Base-by-base conservation (phyloP, 2,329 filamentous ascomycete genomes). In the Ophiocordyceps robertsii region DNA sequence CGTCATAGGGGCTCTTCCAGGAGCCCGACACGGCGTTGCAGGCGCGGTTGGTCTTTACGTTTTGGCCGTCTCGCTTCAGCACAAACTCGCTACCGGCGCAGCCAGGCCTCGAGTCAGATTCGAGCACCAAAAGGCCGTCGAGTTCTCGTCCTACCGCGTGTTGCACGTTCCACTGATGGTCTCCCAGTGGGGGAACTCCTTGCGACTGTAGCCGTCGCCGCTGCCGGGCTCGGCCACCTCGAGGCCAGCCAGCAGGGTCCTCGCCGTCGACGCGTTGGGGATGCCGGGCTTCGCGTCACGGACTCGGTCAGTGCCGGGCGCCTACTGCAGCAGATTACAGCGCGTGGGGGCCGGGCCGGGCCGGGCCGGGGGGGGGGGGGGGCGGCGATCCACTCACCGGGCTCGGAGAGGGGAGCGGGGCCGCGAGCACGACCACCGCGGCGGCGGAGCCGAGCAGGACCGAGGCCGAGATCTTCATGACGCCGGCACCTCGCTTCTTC, bases 1-100 rank as follows among this genome's bases (percentile, higher is more conserved):
- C 84, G 53, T 90, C 85, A 56, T 84, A 92, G 0, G 82, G 81
- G 31, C 75, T 80, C 35, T 58, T 61, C 85, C 86, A 92, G 0
- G 65, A 68, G 5, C 86, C 85, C 3, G 73, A 76, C 0, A 70
- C 79, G 0, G 82, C 61, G 1, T 70, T 62, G 60, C 85, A 93
- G 30, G 72, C 67, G 12, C 61, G 65, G 58, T 72, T 68, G 31
- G 71, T 68, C 6, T 70, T 63, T 11, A 90, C 80, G 49, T 67
- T 64, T 12, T 67, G 73, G 39, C 84, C 85, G 56, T 92, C 84
- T 33, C 85, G 80, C 61, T 78, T 72, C 24, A 90, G 70, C 31
- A 90, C 83, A 2, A 68, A 74, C 55, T 89, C 84, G 42, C 64
- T 70, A 39, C 12, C 19, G 33, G 9, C 32, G n/a, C 35, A 10